phyloP scores from a whole-genome alignment of 805 yeast genomes.

The Wickerhamiella hasegawae region DNA sequence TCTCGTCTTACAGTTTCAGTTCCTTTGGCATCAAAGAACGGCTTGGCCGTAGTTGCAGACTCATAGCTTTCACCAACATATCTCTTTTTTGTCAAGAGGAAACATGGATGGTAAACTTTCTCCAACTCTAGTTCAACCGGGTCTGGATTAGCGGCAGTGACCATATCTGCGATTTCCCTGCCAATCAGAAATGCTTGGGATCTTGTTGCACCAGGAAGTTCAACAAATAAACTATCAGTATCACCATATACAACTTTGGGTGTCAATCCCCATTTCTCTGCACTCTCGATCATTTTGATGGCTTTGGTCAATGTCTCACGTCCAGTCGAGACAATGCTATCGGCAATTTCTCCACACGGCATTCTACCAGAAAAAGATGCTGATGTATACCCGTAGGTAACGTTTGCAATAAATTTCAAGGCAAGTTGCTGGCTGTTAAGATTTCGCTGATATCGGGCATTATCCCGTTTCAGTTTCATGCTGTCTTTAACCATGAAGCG shows the following conservation, averaged over 20 bases:
- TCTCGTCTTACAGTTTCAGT: constrained; percentile 90
- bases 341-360: constrained; percentile 95
- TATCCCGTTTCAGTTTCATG: constrained; percentile 31
- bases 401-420: constrained; percentile 79
- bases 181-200: constrained; percentile 71
- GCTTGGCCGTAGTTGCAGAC: constrained; percentile 32
- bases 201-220: constrained; percentile 66
- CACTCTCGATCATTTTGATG: constrained; percentile 45
- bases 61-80: constrained; percentile 82
- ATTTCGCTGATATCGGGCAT: constrained; percentile 26
- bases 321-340: constrained; percentile 82
- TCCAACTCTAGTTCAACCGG: constrained; percentile 81
- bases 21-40: constrained; percentile 88
- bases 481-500: constrained; percentile 66
- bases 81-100: constrained; percentile 70
- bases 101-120: constrained; percentile 79
- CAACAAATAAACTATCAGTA: constrained; percentile 85
- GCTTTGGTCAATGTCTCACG: constrained; percentile 68
- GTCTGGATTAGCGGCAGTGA: constrained; percentile 55
- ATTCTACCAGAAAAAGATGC: constrained; percentile 92
- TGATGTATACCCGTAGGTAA: constrained; percentile 89
- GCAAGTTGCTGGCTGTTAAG: constrained; percentile 74
- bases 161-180: constrained; percentile 41
- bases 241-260: constrained; percentile 95
- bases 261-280: constrained; percentile 39